These are phyloP conservation scores for Ceratocystis huliohia DNA, from an alignment of 2,329 filamentous ascomycete species.

Conservation along the genomic window DNA sequence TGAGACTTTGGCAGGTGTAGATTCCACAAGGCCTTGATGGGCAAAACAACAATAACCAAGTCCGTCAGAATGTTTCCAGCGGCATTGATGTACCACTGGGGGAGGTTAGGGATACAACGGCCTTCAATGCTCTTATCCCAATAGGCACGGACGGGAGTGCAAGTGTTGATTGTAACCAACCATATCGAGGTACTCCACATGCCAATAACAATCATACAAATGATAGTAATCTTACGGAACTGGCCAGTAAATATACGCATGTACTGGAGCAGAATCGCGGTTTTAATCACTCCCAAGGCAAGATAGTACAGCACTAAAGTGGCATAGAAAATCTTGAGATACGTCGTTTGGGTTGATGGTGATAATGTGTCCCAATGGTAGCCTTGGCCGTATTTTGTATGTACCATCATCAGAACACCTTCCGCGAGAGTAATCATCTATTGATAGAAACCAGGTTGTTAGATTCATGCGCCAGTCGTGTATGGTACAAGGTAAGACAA, in stretches of 20 bases:
- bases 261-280: conserved; percentile 26
- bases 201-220: conserved; percentile 17
- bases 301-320: conserved; percentile 24
- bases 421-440: conserved; percentile 16
- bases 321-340: conserved; percentile 23
- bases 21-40: conserved; percentile 22
- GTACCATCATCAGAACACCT: conserved; percentile 19
- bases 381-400: conserved; percentile 17
- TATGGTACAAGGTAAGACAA: not conserved
- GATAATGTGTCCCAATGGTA: conserved; percentile 16
- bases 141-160: conserved; percentile 21
- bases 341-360: conserved; percentile 5
- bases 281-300: conserved; percentile 23
- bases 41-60: conserved; percentile 21
- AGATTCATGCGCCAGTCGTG: not conserved
- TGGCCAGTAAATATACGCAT: conserved; percentile 23
- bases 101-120: conserved; percentile 21
- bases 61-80: conserved; percentile 23
- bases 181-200: conserved; percentile 21
- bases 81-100: conserved; percentile 23
- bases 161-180: conserved; percentile 20
- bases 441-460: not conserved
- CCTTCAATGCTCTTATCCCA: conserved; percentile 20
- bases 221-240: conserved; percentile 21
- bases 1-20: conserved; percentile 22